Evolutionary conservation across 78 protist genomes (phyloP).

Genomic region (Dictyostelium capitatum): DNA sequence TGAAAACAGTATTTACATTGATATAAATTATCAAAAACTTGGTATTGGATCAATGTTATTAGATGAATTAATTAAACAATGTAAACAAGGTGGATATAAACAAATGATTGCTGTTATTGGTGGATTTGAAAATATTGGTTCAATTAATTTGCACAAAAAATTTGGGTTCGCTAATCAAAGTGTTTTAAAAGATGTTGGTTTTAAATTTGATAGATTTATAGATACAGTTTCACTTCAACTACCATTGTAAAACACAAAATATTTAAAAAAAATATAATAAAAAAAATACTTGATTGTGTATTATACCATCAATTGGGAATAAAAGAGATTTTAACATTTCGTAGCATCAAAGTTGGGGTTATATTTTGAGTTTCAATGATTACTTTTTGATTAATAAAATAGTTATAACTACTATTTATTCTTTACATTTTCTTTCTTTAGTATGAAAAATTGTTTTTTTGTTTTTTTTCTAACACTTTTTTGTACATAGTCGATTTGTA

Average conservation of each 20-base stretch:
- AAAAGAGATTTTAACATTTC: no score
- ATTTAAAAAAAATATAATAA: background rate
- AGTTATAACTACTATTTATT: no score
- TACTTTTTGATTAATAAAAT: no score
- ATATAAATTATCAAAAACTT: background rate
- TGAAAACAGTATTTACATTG: constrained; percentile 41
- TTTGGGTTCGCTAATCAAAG: background rate
- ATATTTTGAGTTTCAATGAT: no score
- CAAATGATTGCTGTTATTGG: constrained; percentile 64
- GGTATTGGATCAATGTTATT: constrained; percentile 48
- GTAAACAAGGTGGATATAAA: constrained; percentile 38
- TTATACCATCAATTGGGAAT: no score
- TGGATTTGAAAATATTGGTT: constrained; percentile 20
- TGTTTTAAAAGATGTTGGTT: constrained; percentile 29
- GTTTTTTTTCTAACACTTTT: no score
- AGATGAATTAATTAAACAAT: background rate
- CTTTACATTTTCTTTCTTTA: no score
- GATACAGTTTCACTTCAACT: constrained; percentile 42
- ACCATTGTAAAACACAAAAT: background rate
- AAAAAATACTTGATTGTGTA: background rate
- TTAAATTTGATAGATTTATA: constrained; percentile 35
- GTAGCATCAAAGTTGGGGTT: background rate
- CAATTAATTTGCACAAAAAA: constrained; percentile 44
- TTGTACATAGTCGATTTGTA: no score
- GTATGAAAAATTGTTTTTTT: no score